A percentile compares a stretch with the other conserved stretches of the same genome.
These are phyloP conservation scores for Mastigamoeba balamuthi DNA, from an alignment of 78 protist genomes.

Conservation along the genomic window DNA sequence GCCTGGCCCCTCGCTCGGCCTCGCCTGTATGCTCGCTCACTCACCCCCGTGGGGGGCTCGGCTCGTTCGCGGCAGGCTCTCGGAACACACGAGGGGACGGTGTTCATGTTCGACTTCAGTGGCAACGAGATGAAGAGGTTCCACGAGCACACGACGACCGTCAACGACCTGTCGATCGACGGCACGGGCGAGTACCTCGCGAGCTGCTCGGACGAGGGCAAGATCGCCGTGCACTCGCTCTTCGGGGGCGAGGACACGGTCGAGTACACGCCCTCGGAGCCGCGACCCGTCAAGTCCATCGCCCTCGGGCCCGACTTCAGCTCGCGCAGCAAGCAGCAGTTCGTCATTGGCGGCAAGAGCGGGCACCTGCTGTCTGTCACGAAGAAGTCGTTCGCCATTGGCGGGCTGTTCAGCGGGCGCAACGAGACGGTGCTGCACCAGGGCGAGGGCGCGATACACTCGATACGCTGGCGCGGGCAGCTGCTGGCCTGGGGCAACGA, in stretches of 20 bases:
- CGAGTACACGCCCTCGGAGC: not conserved
- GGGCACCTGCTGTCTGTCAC: slow-evolving; percentile 58
- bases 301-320: slow-evolving; percentile 73
- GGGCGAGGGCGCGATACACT: slow-evolving; percentile 66
- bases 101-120: slow-evolving; percentile 57
- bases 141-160: slow-evolving; percentile 42
- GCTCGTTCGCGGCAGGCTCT: slow-evolving; percentile 1
- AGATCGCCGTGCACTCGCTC: not conserved
- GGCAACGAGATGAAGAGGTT: slow-evolving; percentile 58
- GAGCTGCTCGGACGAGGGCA: slow-evolving; percentile 78
- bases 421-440: slow-evolving; percentile 53
- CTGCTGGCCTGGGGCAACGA: slow-evolving; percentile 88
- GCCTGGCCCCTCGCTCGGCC: not conserved
- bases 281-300: slow-evolving; percentile 56
- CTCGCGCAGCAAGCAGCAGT: slow-evolving; percentile 19
- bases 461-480: slow-evolving; percentile 62
- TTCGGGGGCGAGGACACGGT: not conserved
- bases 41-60: not conserved
- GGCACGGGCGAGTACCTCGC: slow-evolving; percentile 74
- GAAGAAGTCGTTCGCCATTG: not conserved
- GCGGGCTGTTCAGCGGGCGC: slow-evolving; percentile 45
- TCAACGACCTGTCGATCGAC: slow-evolving; percentile 64
- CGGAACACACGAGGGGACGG: slow-evolving; percentile 75
- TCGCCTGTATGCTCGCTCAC: too few relatives aligned
- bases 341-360: slow-evolving; percentile 73